Evolutionary conservation across 495 filamentous ascomycete species (phyloP), one percentile per base, ranked within the genome.

Genomic region (Penicillium desertorum): DNA sequence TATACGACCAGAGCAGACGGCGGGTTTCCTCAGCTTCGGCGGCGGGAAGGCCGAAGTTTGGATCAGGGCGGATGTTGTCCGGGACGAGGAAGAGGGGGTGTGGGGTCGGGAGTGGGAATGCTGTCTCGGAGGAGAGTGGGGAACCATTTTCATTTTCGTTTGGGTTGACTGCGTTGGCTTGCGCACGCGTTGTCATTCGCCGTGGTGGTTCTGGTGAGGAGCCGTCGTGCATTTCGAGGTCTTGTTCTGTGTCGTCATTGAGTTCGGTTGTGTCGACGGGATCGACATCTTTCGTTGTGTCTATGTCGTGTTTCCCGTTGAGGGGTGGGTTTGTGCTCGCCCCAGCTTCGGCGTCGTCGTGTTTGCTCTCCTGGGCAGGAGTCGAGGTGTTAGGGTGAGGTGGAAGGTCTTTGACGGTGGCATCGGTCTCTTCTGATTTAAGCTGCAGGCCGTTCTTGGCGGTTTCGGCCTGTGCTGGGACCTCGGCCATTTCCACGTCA

Each of bases 41-140:
- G 14, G 86, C 77, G 0, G 91, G 91, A 1, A 98, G 83, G 16
- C 90, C 89, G 34, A 91, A 81, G 66, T 95, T 86, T 36, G 84
- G 77, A 66, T 96, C 90, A 2, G 89, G 85, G n/a, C 78, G 82
- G 47, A 86, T 82, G 37, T 79, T 69, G n/a, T 78, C 71, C 0
- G 92, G 88, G 4, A 88, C 79, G n/a, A 88, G 74, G 76, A 93
- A 98, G 57, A 96, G 83, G 3, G 94, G 91, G 62, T 97, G 90
- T 25, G 96, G 86, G 42, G 64, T 81, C 69, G 60, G 78, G 58
- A 65, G 80, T 65, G 59, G 81, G 70, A 62, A 75, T 22, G 79
- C 70, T 42, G 77, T 75, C 42, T 79, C 79, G 45, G 79, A 68
- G 20, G 81, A 78, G 37, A 77, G 75, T 46, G 79, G 60, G 64